These are phyloP conservation scores for Dendrobium officinale DNA, from an alignment of 106 monocot genomes.

Conservation along the genomic window DNA sequence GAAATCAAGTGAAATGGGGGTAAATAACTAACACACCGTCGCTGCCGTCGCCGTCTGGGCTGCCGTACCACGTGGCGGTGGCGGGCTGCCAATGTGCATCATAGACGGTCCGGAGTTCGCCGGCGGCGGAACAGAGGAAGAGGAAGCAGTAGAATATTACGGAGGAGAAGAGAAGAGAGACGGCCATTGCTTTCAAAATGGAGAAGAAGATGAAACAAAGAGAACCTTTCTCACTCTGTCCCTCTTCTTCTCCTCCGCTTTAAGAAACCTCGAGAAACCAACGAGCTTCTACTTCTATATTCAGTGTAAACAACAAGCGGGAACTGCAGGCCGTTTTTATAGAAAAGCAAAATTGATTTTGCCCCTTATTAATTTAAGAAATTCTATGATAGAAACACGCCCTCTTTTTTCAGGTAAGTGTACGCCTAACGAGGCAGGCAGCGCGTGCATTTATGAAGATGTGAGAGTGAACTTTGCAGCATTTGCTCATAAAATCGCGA, in stretches of 20 bases:
- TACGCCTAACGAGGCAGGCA: not conserved
- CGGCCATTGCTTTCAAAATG: constrained; percentile 3
- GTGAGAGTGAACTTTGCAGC: not conserved
- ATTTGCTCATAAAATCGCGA: not conserved
- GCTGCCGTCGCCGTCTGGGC: constrained; percentile 91
- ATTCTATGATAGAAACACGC: not conserved
- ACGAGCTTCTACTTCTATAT: not conserved
- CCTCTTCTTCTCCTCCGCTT: not conserved
- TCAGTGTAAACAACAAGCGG: not conserved
- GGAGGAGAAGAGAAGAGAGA: not conserved
- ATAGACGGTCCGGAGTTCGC: not conserved
- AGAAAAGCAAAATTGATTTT: not conserved
- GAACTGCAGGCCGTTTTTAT: not conserved
- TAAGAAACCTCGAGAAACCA: not conserved
- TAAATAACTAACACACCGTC: constrained; percentile 40
- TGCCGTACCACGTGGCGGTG: constrained; percentile 94
- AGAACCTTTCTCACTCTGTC: not conserved
- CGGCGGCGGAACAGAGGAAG: constrained; percentile 6
- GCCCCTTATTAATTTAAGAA: not conserved
- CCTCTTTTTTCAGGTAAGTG: not conserved
- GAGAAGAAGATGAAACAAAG: not conserved
- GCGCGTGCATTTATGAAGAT: not conserved
- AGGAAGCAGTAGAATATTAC: not conserved
- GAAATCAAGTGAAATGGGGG: too few species aligned
- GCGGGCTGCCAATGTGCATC: constrained; percentile 78